These are phyloP conservation scores for Malassezia sp. DNA, from an alignment of 1,284 basidiomycete species.

Conservation along the genomic window DNA sequence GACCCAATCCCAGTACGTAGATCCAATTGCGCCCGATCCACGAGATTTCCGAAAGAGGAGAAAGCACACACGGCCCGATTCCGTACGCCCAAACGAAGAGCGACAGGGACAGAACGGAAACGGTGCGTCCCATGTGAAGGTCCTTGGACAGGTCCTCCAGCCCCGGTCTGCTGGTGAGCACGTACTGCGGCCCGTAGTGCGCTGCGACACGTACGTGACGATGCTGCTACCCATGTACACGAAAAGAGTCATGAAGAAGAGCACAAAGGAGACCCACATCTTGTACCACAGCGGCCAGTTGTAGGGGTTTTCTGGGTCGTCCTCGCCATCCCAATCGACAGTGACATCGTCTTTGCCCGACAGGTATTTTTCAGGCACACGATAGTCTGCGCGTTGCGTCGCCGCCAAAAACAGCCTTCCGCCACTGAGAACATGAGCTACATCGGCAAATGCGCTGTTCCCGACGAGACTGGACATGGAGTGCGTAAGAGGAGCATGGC, in stretches of 20 bases:
- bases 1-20: slow-evolving; percentile 14
- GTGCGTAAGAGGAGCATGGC: too few relatives aligned
- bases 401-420: too few relatives aligned
- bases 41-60: slow-evolving; percentile 41
- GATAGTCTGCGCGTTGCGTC: too few relatives aligned
- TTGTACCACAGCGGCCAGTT: slow-evolving; percentile 42
- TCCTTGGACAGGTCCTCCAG: slow-evolving; percentile 47
- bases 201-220: too few relatives aligned
- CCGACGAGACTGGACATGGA: too few relatives aligned
- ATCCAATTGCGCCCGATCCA: slow-evolving; percentile 25
- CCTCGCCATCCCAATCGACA: slow-evolving; percentile 47
- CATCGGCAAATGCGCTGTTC: too few relatives aligned
- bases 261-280: slow-evolving; percentile 30
- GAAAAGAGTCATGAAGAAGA: slow-evolving; percentile 49
- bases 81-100: slow-evolving; percentile 31
- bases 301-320: slow-evolving; percentile 40
- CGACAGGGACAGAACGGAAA: slow-evolving; percentile 22
- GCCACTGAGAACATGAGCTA: too few relatives aligned
- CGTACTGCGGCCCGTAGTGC: too few relatives aligned
- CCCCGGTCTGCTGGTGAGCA: too few relatives aligned
- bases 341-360: slow-evolving; percentile 32
- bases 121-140: slow-evolving; percentile 15
- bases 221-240: slow-evolving; percentile 41
- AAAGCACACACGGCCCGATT: slow-evolving; percentile 33
- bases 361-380: too few relatives aligned